A percentile compares a stretch with the other conserved stretches of the same genome.
phyloP scores from a whole-genome alignment of 1,284 basidiomycete genomes.

The Thecaphora thlaspeos region DNA sequence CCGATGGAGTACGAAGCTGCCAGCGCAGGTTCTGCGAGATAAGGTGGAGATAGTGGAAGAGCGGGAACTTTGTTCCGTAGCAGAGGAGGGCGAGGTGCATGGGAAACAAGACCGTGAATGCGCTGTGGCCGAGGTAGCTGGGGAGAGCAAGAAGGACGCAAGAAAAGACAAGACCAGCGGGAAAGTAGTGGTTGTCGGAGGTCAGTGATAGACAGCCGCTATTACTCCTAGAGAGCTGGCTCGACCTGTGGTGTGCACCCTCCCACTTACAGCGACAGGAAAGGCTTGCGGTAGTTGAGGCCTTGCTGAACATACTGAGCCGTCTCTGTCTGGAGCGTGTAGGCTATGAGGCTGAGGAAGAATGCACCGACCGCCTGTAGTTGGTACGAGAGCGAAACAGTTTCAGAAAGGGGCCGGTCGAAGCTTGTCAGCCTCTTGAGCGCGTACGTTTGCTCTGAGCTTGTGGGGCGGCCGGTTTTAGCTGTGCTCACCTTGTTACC shows the following conservation, averaged over 20 bases:
- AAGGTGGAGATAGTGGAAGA: constrained; percentile 39
- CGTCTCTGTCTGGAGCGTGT: constrained; percentile 54
- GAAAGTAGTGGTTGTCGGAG: too few species aligned
- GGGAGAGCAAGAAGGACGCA: neutral
- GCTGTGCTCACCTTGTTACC: constrained; percentile 26
- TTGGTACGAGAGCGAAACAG: too few species aligned
- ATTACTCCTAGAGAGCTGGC: too few species aligned
- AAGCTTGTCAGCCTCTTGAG: too few species aligned
- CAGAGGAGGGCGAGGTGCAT: constrained; percentile 44
- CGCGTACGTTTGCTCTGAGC: too few species aligned
- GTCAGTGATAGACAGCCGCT: too few species aligned
- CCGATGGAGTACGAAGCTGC: constrained; percentile 38
- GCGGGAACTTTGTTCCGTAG: constrained; percentile 19
- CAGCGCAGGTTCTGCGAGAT: constrained; percentile 47
- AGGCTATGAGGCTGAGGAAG: constrained; percentile 42
- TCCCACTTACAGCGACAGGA: constrained; percentile 30
- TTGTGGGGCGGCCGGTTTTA: too few species aligned
- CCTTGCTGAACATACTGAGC: constrained; percentile 54
- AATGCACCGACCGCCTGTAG: constrained; percentile 43
- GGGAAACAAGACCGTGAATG: constrained; percentile 49
- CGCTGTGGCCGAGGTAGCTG: constrained; percentile 52
- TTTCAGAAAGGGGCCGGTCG: too few species aligned
- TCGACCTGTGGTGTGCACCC: too few species aligned
- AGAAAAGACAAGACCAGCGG: too few species aligned
- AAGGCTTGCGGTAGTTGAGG: constrained; percentile 52